Evolutionary conservation across 2,329 filamentous ascomycete species (phyloP).

Genomic region (Epichloe sylvatica): DNA sequence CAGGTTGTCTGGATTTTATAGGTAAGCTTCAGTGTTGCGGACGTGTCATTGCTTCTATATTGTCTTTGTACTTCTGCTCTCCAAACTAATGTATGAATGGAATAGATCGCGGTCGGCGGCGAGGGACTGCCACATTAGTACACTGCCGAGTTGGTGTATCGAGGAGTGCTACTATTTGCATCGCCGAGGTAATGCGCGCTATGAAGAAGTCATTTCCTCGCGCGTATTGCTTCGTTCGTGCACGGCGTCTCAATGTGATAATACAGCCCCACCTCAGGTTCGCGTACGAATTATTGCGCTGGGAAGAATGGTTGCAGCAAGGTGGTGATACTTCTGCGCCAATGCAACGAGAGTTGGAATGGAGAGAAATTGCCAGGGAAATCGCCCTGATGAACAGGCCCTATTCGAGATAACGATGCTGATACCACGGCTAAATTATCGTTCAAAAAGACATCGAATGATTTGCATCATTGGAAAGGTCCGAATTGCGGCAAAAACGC

Average conservation of each 20-base stretch:
- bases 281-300: conserved; percentile 87
- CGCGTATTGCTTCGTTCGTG: conserved; percentile 92
- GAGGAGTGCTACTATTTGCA: conserved; percentile 90
- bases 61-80: background rate
- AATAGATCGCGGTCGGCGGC: conserved; percentile 61
- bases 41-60: background rate
- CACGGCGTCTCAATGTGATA: conserved; percentile 86
- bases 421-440: background rate
- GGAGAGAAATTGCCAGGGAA: conserved; percentile 77
- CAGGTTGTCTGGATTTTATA: conserved; percentile 78
- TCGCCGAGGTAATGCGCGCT: conserved; percentile 91
- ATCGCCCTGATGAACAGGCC: conserved; percentile 94
- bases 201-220: conserved; percentile 70
- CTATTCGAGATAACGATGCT: conserved; percentile 50
- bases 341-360: conserved; percentile 71
- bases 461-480: too few species aligned
- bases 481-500: too few species aligned
- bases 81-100: background rate
- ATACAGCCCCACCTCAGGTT: conserved; percentile 95
- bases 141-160: conserved; percentile 95
- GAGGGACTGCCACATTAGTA: conserved; percentile 75
- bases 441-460: background rate
- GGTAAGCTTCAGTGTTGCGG: conserved; percentile 34
- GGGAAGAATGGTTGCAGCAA: conserved; percentile 65
- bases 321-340: conserved; percentile 30